Base-by-base conservation (phyloP, 345 rosid genomes). In the Zanthoxylum bungeanum region DNA sequence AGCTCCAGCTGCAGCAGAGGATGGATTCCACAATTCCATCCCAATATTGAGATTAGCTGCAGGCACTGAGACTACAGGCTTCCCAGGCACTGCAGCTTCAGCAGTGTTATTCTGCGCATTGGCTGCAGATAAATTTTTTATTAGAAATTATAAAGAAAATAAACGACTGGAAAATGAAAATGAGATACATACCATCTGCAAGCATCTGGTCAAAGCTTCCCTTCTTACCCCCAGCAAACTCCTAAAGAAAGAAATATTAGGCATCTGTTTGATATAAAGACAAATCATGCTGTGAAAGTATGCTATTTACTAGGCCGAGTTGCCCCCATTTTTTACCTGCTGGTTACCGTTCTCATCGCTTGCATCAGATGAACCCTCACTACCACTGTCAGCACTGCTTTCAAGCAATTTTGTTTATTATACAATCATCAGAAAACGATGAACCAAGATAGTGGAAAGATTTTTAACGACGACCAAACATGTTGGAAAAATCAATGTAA, bases 341-440 rank as follows among this genome's bases (percentile, higher is more conserved):
- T 83, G 93, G 67, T 85, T 85, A 52, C 75, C 69, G 60, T 89
- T 84, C 68, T 92, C 97, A 47, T 86, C 94, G 58, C 87, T 90
- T 77, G 78, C 96, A 73, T 91, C 96, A 66, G 98, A 91, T 56
- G 99, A 89, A 66, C 97, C 99, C 51, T 87, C 99, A 30, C 91
- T 88, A n/a, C 86, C 94, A 75, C 91, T 95, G 42, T 92, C 97
- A 73, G 76, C 92, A 78, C 97, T 95, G 89, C 76, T 51, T 42
- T 81, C 64, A 78, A 42, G 68, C 60, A 76, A 6, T 19, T 25
- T 75, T 42, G 28, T 68, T 12, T 50, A 12, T 30, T 75, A 34
- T 33, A 70, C 17, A 58, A 72, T 77, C 39, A 76, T 44, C 51
- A 46, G 28, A 17, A 16, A 60, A 19, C 25, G 56, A 22, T 14